phyloP scores from a whole-genome alignment of 257 asterid species.

The Solanum okadae region DNA sequence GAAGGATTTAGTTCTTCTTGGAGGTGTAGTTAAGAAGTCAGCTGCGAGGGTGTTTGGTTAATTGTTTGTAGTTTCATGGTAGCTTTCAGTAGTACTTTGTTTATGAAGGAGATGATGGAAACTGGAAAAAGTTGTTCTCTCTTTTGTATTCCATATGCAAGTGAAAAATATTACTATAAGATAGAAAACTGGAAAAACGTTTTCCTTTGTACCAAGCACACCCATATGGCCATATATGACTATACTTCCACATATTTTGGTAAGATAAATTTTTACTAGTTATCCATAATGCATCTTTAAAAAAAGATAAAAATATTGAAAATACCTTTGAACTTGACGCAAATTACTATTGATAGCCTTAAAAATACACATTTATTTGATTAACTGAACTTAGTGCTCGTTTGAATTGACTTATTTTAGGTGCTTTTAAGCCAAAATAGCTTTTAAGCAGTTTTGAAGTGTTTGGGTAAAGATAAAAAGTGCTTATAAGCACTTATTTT shows the following conservation, averaged over 20 bases:
- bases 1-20: neutral
- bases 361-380: neutral
- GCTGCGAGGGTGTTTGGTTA: neutral
- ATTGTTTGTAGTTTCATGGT: neutral
- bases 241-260: neutral
- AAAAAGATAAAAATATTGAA: too few species aligned
- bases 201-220: neutral
- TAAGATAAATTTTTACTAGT: neutral
- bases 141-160: neutral
- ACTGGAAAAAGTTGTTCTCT: neutral
- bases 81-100: neutral
- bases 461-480: too few species aligned
- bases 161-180: neutral
- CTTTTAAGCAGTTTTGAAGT: too few species aligned
- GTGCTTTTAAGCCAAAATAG: too few species aligned
- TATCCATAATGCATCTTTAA: neutral
- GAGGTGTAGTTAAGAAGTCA: neutral
- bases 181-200: neutral
- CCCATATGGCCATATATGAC: neutral
- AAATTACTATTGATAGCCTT: too few species aligned
- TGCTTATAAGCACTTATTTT: too few species aligned
- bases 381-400: too few species aligned
- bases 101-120: neutral
- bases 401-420: too few species aligned
- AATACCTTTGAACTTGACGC: rapidly evolving